Evolutionary conservation across 345 rosid species (phyloP), one percentile per base, ranked within the genome.

Genomic region (Nasturtium officinale): DNA sequence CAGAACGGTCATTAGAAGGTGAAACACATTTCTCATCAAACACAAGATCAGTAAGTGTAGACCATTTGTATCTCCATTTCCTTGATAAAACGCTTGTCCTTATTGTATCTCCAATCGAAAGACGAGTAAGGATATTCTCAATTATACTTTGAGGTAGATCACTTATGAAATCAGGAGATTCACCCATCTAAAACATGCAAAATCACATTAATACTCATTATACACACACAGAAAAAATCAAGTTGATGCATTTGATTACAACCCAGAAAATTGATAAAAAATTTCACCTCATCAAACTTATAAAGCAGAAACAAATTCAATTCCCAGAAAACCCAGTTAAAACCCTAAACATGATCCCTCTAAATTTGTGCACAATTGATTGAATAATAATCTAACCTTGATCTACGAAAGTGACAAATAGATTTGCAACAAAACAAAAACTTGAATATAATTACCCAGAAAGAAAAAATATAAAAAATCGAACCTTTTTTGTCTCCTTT

Each of bases 41-140:
- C 1, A 83, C 80, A n/a, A 95, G 97, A n/a, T 85, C 78, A 63
- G 90, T 79, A 23, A 89, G 72, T 0, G 85, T 71, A 21, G 91
- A 71, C 99, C 99, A 91, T 65, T 80, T 83, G 74, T 88, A 91
- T 77, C 96, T 86, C 96, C 96, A 95, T 80, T 84, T 84, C 57
- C 83, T 87, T 5, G 97, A 91, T 17, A 95, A 73, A 5, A 88
- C 74, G 77, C 96, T 87, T 29, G 99, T 91, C 38, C 84, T 85
- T 15, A 95, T 83, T 1, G 96, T 91, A 72, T 95, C 97, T 58
- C 87, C 65, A 7, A 95, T 80, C 0, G 93, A 87, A 46, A 95
- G 79, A 18, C 85, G 78, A 18, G 84, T 77, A 50, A 95, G 90
- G 51, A 94, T 89, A 67, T 79, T 85, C 61, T 94, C 97, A 10